Evolutionary conservation across 1,139 yeast species (phyloP).

Genomic region (Torulaspora globosa): DNA sequence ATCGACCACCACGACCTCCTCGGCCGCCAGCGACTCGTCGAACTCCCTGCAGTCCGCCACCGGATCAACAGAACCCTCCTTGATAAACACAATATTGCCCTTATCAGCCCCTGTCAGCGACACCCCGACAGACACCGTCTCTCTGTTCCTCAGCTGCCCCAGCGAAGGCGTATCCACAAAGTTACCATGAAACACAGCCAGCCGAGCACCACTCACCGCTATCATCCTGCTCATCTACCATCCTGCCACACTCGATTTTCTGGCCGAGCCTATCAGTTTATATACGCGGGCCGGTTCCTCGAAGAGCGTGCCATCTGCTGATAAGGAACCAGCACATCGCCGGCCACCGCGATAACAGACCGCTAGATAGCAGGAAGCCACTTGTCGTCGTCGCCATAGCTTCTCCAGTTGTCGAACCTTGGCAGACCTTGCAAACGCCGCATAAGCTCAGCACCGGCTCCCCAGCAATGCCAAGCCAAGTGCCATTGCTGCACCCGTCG

Average conservation of each 20-base stretch:
- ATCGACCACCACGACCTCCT: conserved; percentile 25
- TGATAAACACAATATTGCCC: conserved; percentile 27
- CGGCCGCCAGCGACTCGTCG: conserved; percentile 18
- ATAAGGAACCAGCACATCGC: not conserved
- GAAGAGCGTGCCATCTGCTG: not conserved
- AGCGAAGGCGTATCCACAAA: conserved; percentile 53
- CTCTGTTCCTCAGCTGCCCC: conserved; percentile 46
- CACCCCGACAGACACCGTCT: conserved; percentile 54
- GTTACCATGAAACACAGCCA: conserved; percentile 46
- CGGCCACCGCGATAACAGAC: not conserved
- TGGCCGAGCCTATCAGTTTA: not conserved
- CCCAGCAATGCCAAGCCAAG: no score
- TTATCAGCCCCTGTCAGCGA: conserved; percentile 10
- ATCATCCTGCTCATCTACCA: not conserved
- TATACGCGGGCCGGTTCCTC: not conserved
- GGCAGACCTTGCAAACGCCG: no score
- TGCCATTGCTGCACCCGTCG: no score
- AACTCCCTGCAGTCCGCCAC: conserved; percentile 22
- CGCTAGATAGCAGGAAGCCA: no score
- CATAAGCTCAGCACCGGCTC: no score
- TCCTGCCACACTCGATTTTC: not conserved
- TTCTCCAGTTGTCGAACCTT: no score
- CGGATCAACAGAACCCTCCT: conserved; percentile 27
- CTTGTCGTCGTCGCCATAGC: no score
- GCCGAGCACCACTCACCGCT: not conserved